Evolutionary conservation across 2,329 filamentous ascomycete genomes (phyloP), one percentile per base, ranked within the genome.

Genomic region (Exophiala phaeomuriformis): DNA sequence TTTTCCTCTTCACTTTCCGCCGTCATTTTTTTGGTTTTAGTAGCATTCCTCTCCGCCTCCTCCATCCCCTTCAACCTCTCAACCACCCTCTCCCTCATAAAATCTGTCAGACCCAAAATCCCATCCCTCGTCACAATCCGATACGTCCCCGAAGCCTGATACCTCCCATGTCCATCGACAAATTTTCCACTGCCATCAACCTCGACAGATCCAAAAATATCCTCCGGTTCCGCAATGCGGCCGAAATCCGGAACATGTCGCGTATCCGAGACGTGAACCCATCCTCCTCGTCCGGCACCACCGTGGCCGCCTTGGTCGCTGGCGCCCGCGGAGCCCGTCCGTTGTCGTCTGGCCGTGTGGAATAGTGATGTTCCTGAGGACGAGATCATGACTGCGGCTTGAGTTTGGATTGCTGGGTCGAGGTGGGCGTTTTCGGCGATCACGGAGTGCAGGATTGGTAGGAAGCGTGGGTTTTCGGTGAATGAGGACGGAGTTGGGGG

Each of bases 161-260:
- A 84, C 47, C 76, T 75, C 7, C 81, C 81, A 60, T 73, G 70
- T 0, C 70, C 74, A 42, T 75, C 77, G 12, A 78, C 75, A 65
- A 84, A 82, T n/a, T 71, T 67, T 1, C 81, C 81, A 12, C 73
- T 59, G 0, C 72, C 73, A 67, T 83, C 80, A 3, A 84, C 77
- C 66, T 84, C 81, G 28, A 84, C 64, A 60, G 80, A 83, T 9
- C 81, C 81, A 63, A 84, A 80, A 47, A 84, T 84, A 67, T 84
- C 81, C 64, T 84, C 81, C 0, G 81, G 81, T 65, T 73, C 74
- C 48, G 81, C 78, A 57, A 83, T 82, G n/a, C 81, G 66, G 1
- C 81, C 81, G 66, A 75, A 84, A 55, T 84, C 81, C 2, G 81
- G 81, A 35, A 81, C 79, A 56, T 78, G 76, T 55, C 81, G 69